Base-by-base conservation (phyloP, 257 asterid genomes). In the Rehmannia glutinosa region DNA sequence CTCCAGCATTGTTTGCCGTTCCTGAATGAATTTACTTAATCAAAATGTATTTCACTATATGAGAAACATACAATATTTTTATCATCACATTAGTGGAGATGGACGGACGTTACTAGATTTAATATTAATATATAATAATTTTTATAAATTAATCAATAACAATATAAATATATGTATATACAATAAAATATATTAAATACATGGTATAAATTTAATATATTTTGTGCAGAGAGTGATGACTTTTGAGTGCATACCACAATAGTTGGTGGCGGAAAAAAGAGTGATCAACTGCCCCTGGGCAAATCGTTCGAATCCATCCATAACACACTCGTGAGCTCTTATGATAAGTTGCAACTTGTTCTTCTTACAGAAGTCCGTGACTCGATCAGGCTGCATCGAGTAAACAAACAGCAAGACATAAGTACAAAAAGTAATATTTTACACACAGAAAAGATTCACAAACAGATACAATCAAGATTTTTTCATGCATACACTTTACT, bases 241-340 rank as follows among this genome's bases (percentile, higher is more conserved):
- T 16, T 66, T 73, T 4, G 46, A 65, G 61, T 39, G 64, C 87
- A 62, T 91, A 94, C 99, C 98, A 73, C 99, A 94, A 70, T 94
- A 94, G 90, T 94, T 94, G 69, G 99, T 94, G 55, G 99, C 99
- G 15, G 99, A 94, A 75, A 94, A 94, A 30, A 94, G 97, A 39
- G 99, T 94, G 71, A 94, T 94, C 85, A 94, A 54, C 76, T 94
- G 99, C 45, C 99, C 98, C 74, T 94, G 98, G 61, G 99, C 99
- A 67, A 94, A 94, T 43, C 99, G 83, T 73, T 94, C 99, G 20
- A 94, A 94, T 62, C 99, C 99, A 79, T 94, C 99, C 99, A 94
- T 94, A 43, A 94, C 99, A 41, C 99, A 94, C 71, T 94, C 99
- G 30, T 94, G 99, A 45, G 99, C 99, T 86, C 99, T 84, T 69